A percentile compares a stretch with the other conserved stretches of the same genome.
phyloP scores from a whole-genome alignment of 345 rosid genomes.

The Ceriops decandra region DNA sequence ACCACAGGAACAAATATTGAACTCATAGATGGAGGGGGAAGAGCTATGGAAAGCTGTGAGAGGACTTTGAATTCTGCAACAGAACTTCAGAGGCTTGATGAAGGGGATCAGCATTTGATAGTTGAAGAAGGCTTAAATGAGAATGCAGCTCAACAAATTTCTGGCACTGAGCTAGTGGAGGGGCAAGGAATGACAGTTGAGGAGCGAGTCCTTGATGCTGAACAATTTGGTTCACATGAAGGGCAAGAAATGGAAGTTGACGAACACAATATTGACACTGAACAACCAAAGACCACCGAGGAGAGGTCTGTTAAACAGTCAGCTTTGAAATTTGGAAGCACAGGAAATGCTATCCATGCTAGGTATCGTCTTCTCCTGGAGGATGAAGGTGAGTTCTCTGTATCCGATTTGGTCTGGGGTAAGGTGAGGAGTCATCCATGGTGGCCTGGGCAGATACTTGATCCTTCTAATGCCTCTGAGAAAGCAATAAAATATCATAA shows the following conservation, averaged over 20 bases:
- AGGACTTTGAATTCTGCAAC: neutral
- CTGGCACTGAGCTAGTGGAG: slow-evolving; percentile 10
- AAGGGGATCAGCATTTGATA: slow-evolving; percentile 10
- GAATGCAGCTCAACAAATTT: slow-evolving; percentile 1
- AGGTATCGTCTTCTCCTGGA: slow-evolving; percentile 39
- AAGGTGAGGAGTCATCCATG: slow-evolving; percentile 77
- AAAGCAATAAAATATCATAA: slow-evolving; percentile 55
- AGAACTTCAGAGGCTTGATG: slow-evolving; percentile 7
- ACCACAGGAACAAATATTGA: slow-evolving; percentile 2
- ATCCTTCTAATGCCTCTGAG: slow-evolving; percentile 64
- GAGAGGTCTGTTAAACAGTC: slow-evolving; percentile 22
- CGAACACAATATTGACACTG: slow-evolving; percentile 30
- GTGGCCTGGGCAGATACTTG: slow-evolving; percentile 86
- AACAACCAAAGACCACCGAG: slow-evolving; percentile 20
- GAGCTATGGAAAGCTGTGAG: slow-evolving; percentile 3
- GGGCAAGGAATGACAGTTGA: slow-evolving; percentile 23
- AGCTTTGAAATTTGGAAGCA: slow-evolving; percentile 20
- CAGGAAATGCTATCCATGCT: slow-evolving; percentile 31
- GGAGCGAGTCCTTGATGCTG: slow-evolving; percentile 28
- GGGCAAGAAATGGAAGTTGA: slow-evolving; percentile 40
- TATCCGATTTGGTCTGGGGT: slow-evolving; percentile 73
- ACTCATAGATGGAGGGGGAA: slow-evolving; percentile 12
- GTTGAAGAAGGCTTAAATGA: slow-evolving; percentile 9
- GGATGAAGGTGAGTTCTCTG: slow-evolving; percentile 41
- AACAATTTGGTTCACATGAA: slow-evolving; percentile 25